These are phyloP conservation scores for Symbiodinium natans DNA, from an alignment of 73 alveolate species.

Conservation along the genomic window DNA sequence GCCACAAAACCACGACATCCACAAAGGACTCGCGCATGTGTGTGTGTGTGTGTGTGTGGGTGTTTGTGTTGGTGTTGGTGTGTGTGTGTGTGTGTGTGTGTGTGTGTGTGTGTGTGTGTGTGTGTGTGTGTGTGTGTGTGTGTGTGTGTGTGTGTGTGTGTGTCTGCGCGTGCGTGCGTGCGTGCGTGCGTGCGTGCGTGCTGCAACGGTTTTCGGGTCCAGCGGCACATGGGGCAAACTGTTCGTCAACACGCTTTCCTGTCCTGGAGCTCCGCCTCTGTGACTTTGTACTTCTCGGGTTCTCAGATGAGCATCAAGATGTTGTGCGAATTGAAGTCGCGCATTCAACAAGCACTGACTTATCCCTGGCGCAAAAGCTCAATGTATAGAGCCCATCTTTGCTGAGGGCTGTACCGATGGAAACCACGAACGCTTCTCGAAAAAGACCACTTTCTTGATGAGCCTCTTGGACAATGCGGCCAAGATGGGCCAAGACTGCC, in stretches of 20 bases:
- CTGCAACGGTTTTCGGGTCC: not conserved
- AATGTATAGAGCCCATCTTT: not conserved
- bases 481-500: not conserved
- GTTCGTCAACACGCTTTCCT: not conserved
- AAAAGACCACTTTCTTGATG: not conserved
- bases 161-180: too few species aligned
- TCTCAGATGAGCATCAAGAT: not conserved
- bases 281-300: conserved; percentile 37
- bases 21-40: not conserved
- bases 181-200: too few species aligned
- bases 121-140: too few species aligned
- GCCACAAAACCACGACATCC: not conserved
- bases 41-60: too few species aligned
- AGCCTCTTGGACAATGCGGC: not conserved
- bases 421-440: conserved; percentile 41
- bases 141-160: too few species aligned
- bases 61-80: too few species aligned
- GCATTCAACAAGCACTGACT: not conserved
- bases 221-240: not conserved
- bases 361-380: not conserved
- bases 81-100: too few species aligned
- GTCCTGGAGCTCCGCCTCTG: conserved; percentile 27
- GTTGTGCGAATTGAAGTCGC: not conserved
- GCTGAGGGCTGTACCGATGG: conserved; percentile 16
- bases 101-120: not conserved